Evolutionary conservation across 495 filamentous ascomycete genomes (phyloP).

Genomic region (Ramalina peruviana): DNA sequence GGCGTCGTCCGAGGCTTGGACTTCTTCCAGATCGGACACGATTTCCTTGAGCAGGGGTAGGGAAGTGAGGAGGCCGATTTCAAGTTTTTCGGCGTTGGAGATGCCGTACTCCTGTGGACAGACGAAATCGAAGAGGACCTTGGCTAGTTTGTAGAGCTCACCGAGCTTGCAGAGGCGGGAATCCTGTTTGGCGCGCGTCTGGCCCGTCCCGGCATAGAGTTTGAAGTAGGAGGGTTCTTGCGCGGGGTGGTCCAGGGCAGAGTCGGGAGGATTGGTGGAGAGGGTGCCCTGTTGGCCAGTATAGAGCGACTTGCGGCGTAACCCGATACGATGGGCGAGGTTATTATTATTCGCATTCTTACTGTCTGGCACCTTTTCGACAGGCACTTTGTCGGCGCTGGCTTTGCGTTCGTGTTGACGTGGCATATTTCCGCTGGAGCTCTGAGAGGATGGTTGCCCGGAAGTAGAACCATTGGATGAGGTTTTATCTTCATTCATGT

Average conservation of each 20-base stretch:
- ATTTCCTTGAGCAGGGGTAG: conserved; percentile 90
- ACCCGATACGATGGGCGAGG: conserved; percentile 35
- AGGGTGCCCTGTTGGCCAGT: background rate
- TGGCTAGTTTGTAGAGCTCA: conserved; percentile 83
- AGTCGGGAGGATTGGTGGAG: conserved; percentile 28
- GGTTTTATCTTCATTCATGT: conserved; percentile 17
- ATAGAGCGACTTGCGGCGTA: conserved; percentile 26
- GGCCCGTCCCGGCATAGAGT: conserved; percentile 60
- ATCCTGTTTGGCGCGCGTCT: conserved; percentile 72
- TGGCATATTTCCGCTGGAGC: background rate
- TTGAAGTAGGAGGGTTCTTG: conserved; percentile 67
- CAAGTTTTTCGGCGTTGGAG: conserved; percentile 82
- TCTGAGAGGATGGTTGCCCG: background rate
- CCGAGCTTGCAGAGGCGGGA: conserved; percentile 72
- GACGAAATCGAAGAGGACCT: conserved; percentile 95
- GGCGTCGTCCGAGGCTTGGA: conserved; percentile 82
- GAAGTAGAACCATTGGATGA: conserved; percentile 20
- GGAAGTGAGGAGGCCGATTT: conserved; percentile 89
- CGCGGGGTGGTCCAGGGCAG: conserved; percentile 32
- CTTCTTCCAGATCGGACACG: conserved; percentile 90
- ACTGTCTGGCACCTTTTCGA: conserved; percentile 25
- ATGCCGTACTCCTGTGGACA: conserved; percentile 98
- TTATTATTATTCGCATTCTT: conserved; percentile 12
- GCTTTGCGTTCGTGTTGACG: conserved; percentile 9
- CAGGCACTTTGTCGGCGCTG: conserved; percentile 10